Conservation (phyloP, 164 flowering plant genomes). For the Magnolia sinica region DNA sequence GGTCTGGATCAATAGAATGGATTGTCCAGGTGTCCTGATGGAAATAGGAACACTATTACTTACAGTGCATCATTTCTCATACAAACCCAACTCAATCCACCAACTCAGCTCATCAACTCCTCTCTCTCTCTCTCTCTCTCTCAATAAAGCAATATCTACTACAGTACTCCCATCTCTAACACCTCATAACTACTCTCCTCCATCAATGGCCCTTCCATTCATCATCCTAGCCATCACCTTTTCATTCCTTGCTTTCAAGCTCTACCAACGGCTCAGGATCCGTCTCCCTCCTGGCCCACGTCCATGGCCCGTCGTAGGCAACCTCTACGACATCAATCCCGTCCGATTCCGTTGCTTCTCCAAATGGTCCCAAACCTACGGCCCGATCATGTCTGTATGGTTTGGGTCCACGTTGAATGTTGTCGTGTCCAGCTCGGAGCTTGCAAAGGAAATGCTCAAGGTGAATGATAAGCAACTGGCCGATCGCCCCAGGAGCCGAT, state of each 20-base stretch:
- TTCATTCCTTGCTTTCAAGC: constrained; percentile 16
- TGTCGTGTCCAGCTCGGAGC: constrained; percentile 35
- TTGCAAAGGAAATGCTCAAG: constrained; percentile 49
- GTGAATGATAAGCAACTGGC: constrained; percentile 54
- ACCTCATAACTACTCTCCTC: not conserved
- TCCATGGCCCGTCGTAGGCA: constrained; percentile 55
- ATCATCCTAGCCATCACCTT: constrained; percentile 15
- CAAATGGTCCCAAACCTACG: constrained; percentile 45
- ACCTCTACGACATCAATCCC: constrained; percentile 49
- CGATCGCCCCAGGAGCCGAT: constrained; percentile 36
- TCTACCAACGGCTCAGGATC: constrained; percentile 30
- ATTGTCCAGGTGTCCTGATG: too few relatives aligned
- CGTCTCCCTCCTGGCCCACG: constrained; percentile 61
- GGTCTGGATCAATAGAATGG: too few relatives aligned
- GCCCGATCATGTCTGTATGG: constrained; percentile 53
- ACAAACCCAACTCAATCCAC: too few relatives aligned
- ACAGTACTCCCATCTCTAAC: not conserved
- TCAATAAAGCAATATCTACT: not conserved
- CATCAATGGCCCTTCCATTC: constrained; percentile 6
- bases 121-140: too few relatives aligned
- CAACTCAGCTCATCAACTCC: too few relatives aligned
- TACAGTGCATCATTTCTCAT: too few relatives aligned
- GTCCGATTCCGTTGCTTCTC: constrained; percentile 49
- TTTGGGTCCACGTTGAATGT: constrained; percentile 46
- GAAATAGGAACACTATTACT: too few relatives aligned